These are phyloP conservation scores for Austropuccinia psidii DNA, from an alignment of 1,284 basidiomycete genomes.

Conservation along the genomic window DNA sequence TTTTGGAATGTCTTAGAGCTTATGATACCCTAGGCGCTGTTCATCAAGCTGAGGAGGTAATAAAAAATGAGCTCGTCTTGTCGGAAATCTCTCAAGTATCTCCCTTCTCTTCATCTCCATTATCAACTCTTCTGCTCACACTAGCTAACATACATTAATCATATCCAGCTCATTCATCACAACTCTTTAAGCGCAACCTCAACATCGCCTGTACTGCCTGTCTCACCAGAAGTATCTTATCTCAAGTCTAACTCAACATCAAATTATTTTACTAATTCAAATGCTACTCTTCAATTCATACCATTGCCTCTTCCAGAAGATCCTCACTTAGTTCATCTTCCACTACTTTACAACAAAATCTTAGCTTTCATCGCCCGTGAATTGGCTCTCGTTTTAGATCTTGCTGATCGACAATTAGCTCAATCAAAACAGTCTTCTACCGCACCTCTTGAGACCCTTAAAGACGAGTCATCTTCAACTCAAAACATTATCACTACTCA, in stretches of 20 bases:
- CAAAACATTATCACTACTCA: background rate
- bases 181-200: conserved; percentile 9
- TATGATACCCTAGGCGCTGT: conserved; percentile 23
- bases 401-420: conserved; percentile 32
- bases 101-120: background rate
- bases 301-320: conserved; percentile 15
- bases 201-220: conserved; percentile 22
- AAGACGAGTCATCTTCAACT: background rate
- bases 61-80: conserved; percentile 33
- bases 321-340: conserved; percentile 12
- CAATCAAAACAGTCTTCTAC: background rate
- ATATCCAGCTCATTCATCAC: conserved; percentile 25
- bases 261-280: background rate
- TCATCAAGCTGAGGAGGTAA: conserved; percentile 24
- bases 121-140: background rate
- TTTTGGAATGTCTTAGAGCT: conserved; percentile 33
- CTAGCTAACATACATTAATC: background rate
- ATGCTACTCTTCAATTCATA: background rate
- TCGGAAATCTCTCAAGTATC: conserved; percentile 27
- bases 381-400: conserved; percentile 2
- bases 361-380: conserved; percentile 34
- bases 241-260: background rate
- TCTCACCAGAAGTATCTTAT: conserved; percentile 9
- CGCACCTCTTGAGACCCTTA: background rate
- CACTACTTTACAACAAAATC: conserved; percentile 31